phyloP scores from a whole-genome alignment of 441 rosid species.

The Flueggea neowawraea region DNA sequence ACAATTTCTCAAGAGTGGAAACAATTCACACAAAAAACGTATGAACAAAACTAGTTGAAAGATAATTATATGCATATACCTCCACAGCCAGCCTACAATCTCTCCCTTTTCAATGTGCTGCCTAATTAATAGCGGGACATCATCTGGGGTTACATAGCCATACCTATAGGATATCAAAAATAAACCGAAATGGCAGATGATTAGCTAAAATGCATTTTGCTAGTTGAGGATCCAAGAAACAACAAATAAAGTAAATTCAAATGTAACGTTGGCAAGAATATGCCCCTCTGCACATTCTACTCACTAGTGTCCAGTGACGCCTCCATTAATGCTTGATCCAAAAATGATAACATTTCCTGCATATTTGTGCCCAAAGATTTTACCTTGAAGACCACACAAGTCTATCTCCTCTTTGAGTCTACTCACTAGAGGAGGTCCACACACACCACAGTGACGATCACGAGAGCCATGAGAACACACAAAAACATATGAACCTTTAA shows the following conservation, averaged over 20 bases:
- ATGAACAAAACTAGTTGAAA: neutral
- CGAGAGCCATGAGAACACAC: slow-evolving; percentile 95
- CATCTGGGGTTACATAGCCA: slow-evolving; percentile 92
- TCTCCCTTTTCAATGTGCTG: slow-evolving; percentile 85
- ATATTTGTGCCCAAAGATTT: slow-evolving; percentile 90
- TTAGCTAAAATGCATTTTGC: neutral
- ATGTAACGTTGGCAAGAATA: neutral
- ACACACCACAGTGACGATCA: slow-evolving; percentile 87
- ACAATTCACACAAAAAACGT: neutral
- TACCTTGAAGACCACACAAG: slow-evolving; percentile 65
- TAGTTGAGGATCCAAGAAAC: too few species aligned
- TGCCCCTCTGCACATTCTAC: slow-evolving; percentile 1
- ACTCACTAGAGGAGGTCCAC: slow-evolving; percentile 82
- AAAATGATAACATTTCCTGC: slow-evolving; percentile 95
- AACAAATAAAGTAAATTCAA: neutral
- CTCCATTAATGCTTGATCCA: slow-evolving; percentile 55
- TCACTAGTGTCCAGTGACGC: slow-evolving; percentile 84
- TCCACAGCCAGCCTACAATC: slow-evolving; percentile 83
- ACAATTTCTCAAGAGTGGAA: neutral
- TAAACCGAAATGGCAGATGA: neutral
- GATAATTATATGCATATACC: slow-evolving; percentile 34
- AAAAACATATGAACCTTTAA: slow-evolving; percentile 80
- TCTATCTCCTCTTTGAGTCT: slow-evolving; percentile 91
- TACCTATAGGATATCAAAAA: slow-evolving; percentile 48
- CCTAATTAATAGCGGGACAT: slow-evolving; percentile 68